Conservation (phyloP, 2,329 filamentous ascomycete genomes). For the Neophaeococcomyces mojaviensis region DNA sequence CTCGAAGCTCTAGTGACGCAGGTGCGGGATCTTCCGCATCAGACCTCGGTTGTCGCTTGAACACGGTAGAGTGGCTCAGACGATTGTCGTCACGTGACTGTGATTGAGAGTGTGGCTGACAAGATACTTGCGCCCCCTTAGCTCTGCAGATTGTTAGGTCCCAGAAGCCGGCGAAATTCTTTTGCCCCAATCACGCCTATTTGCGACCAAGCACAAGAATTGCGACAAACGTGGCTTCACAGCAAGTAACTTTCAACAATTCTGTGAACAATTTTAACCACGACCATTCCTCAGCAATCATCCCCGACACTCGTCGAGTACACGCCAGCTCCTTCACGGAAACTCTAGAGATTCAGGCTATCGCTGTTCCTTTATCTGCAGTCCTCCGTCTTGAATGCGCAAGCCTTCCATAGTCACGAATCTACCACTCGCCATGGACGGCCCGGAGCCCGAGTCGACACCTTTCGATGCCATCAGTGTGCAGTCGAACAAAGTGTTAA, state of each 20-base stretch:
- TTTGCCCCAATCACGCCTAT: neutral
- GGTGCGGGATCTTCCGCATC: too few species aligned
- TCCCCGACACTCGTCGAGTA: neutral
- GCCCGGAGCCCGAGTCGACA: conserved; percentile 77
- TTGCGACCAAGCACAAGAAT: neutral
- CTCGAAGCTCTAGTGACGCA: too few species aligned
- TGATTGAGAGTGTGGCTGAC: too few species aligned
- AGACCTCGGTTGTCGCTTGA: too few species aligned
- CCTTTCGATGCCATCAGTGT: conserved; percentile 84
- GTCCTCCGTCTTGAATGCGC: conserved; percentile 13
- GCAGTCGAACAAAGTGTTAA: conserved; percentile 55
- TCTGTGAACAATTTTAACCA: neutral
- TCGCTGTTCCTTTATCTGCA: neutral
- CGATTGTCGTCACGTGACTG: too few species aligned
- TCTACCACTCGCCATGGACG: conserved; percentile 58
- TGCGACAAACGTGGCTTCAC: conserved; percentile 8
- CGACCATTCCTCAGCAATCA: neutral
- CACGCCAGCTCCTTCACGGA: neutral
- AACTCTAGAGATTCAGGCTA: neutral
- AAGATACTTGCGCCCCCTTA: too few species aligned
- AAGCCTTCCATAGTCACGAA: conserved; percentile 13
- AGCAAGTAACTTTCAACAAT: conserved; percentile 1
- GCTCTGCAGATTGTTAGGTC: too few species aligned
- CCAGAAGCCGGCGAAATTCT: neutral
- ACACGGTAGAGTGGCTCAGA: too few species aligned